These are phyloP conservation scores for Iberis amara DNA, from an alignment of 441 rosid genomes.

Conservation along the genomic window DNA sequence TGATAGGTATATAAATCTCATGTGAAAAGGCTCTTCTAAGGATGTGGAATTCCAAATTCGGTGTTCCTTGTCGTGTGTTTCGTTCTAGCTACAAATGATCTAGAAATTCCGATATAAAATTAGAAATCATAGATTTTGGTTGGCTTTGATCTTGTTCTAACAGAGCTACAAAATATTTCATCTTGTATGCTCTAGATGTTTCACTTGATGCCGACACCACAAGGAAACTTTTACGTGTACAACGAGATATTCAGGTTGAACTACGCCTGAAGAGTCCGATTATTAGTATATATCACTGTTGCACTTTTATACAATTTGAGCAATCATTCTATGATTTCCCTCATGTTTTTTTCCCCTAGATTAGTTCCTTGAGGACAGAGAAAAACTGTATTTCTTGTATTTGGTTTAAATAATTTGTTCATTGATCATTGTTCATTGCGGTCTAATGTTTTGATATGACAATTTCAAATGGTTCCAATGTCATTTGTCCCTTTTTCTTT, in stretches of 20 bases:
- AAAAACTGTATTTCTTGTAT: constrained; percentile 12
- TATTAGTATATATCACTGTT: constrained; percentile 20
- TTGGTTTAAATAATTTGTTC: constrained; percentile 22
- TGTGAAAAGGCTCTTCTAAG: not conserved
- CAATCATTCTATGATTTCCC: constrained; percentile 10
- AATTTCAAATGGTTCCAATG: too few relatives aligned
- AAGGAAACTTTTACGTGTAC: constrained; percentile 86
- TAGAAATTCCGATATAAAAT: not conserved
- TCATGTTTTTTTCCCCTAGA: not conserved
- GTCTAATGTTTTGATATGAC: constrained; percentile 7
- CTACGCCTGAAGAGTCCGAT: constrained; percentile 55
- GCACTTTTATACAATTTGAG: constrained; percentile 12
- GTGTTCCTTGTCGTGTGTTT: not conserved
- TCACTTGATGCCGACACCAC: constrained; percentile 95
- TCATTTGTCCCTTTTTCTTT: too few relatives aligned
- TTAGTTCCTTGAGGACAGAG: not conserved
- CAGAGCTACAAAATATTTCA: not conserved
- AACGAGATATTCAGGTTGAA: constrained; percentile 98
- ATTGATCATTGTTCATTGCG: constrained; percentile 1
- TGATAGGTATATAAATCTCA: constrained; percentile 12
- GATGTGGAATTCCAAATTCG: not conserved
- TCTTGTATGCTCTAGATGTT: constrained; percentile 68
- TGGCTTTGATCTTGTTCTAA: constrained; percentile 14
- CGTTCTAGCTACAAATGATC: constrained; percentile 1
- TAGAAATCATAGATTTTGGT: not conserved